Conservation (phyloP, 2,329 filamentous ascomycete species). For the Elsinoe perseae region DNA sequence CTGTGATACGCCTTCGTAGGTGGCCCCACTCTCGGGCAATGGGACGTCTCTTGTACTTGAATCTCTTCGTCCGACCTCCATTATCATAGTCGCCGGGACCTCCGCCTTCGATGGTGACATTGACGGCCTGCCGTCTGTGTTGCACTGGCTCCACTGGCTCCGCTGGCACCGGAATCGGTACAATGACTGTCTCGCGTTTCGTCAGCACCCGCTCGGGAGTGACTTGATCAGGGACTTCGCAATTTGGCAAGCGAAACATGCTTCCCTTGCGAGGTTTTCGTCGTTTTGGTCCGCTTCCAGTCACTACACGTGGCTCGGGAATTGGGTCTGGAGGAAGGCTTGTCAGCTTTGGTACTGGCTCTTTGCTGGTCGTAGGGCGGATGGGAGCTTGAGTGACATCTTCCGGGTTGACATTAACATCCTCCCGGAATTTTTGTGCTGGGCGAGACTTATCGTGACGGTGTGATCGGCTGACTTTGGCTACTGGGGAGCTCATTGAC, state of each 20-base stretch:
- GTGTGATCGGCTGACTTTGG: neutral
- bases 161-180: neutral
- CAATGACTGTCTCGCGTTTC: neutral
- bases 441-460: neutral
- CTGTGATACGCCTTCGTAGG: constrained; percentile 59
- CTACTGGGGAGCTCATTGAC: neutral
- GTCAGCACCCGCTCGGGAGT: neutral
- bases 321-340: constrained; percentile 7
- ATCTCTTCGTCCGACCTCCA: neutral
- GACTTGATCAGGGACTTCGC: neutral
- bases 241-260: neutral
- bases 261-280: constrained; percentile 10
- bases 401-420: constrained; percentile 5
- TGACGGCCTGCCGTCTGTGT: neutral
- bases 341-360: neutral
- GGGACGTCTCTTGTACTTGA: constrained; percentile 45
- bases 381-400: constrained; percentile 4
- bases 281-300: constrained; percentile 10
- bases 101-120: neutral
- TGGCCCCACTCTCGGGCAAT: constrained; percentile 66
- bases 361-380: neutral
- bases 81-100: neutral
- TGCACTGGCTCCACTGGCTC: neutral
- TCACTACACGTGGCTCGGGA: neutral
- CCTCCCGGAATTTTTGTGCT: neutral